Percentiles rank a stretch among this genome's conserved stretches.
These are phyloP conservation scores for Chimonanthus salicifolius DNA, from an alignment of 164 flowering plant genomes.

Conservation along the genomic window DNA sequence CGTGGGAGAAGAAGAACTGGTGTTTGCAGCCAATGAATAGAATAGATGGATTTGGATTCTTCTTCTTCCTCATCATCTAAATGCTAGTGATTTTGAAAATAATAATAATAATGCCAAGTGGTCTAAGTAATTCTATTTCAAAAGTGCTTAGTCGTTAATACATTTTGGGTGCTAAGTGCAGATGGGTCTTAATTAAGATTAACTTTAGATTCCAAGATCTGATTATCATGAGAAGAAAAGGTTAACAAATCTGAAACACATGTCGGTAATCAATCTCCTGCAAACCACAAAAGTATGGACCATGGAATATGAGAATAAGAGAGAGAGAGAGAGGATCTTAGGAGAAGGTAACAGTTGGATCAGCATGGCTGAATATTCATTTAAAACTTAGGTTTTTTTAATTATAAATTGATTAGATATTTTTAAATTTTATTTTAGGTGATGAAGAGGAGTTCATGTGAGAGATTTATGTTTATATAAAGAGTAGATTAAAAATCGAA, in stretches of 20 bases:
- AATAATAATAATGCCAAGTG: not conserved
- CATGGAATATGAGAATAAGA: not conserved
- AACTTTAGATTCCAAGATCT: not conserved
- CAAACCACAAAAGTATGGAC: not conserved
- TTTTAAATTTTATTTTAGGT: no score
- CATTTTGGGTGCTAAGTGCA: not conserved
- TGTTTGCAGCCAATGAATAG: not conserved
- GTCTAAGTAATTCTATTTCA: no score
- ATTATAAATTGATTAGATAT: no score
- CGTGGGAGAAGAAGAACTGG: not conserved
- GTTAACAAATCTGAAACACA: not conserved
- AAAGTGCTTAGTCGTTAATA: not conserved
- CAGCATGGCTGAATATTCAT: no score
- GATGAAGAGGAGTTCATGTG: no score
- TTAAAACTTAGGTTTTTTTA: no score
- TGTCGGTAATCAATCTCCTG: not conserved
- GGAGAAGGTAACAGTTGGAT: not conserved
- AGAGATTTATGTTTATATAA: no score
- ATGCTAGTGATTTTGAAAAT: no score
- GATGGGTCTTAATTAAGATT: not conserved
- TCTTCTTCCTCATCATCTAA: not conserved
- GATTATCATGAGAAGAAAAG: no score
- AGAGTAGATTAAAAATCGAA: no score
- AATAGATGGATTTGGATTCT: not conserved
- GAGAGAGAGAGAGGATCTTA: not conserved